Base-by-base conservation (phyloP, 75 land plant species). In the Selaginella tamariscina region DNA sequence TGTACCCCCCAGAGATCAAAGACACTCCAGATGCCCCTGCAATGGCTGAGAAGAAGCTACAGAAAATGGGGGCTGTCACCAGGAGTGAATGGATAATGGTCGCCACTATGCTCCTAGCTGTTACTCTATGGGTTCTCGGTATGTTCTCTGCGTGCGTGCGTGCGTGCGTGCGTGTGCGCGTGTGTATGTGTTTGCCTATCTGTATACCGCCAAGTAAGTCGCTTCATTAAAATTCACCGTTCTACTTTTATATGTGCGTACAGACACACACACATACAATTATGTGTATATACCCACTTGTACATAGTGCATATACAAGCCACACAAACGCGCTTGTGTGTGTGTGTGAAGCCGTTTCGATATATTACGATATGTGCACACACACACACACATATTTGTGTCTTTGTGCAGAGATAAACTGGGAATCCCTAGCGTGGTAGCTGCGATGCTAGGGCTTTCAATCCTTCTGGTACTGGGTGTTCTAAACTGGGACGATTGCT, bases 21-120 rank as follows among this genome's bases (percentile, higher is more conserved):
- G 93, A 91, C 64, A 95, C 99, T 62, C 99, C 97, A 5, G 97
- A 95, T 55, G 99, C 99, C 66, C 99, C 99, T 73, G 92, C 86
- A 54, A 69, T 86, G 73, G 99, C 99, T 55, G 70, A 78, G 29
- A 79, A 91, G 69, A 91, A 79, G 65, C 69, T 95, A 33, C 66
- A 84, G 69, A 64, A 22, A 13, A 79, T 95, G 99, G 99, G 99
- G 29, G 86, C 99, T 32, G 82, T 95, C 5, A 88, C 87, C 8
- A 81, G 63, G 65, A 84, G 81, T 81, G 99, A 95, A 66, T 95
- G 92, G 97, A 77, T 80, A 27, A 95, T 95, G 99, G 74, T 95
- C 72, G 86, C 77, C 27, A 95, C 99, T 5, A 95, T 95, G 99
- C 81, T 95, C 70, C 80, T 91, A 79, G 99, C 99, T 2, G 99